Percentiles rank a stretch among this genome's conserved stretches.
phyloP scores from a whole-genome alignment of 805 yeast species.

The Pichia rugopelliculosa region DNA sequence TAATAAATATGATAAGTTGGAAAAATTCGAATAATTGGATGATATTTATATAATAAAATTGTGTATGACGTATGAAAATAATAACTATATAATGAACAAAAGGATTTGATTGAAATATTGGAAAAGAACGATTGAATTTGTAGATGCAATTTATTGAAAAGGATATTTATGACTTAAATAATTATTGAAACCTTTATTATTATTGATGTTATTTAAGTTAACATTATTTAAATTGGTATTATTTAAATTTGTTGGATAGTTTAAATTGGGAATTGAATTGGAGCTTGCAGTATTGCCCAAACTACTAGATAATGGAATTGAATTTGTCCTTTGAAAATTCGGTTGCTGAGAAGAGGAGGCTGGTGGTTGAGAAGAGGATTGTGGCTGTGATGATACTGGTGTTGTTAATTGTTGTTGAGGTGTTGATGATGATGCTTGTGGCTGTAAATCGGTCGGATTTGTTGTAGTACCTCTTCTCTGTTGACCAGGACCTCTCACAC shows the following conservation, averaged over 20 bases:
- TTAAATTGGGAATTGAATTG: background rate
- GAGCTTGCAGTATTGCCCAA: background rate
- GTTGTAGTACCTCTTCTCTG: slow-evolving; percentile 22
- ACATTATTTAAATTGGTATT: background rate
- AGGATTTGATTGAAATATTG: background rate
- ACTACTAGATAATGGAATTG: background rate
- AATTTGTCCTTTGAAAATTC: background rate
- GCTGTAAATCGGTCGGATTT: background rate
- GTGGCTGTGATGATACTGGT: background rate
- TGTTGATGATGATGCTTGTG: background rate
- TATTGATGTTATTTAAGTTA: background rate
- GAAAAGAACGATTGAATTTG: background rate
- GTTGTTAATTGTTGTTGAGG: background rate
- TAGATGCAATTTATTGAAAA: background rate
- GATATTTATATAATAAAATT: background rate
- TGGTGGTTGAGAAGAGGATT: background rate
- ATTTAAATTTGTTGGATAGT: background rate
- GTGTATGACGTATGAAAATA: background rate
- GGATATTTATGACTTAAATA: background rate
- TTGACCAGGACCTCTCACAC: slow-evolving; percentile 68
- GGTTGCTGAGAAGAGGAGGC: background rate
- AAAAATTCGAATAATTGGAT: background rate
- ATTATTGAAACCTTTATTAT: background rate
- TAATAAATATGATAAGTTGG: too few relatives aligned
- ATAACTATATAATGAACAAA: background rate